Conservation (phyloP, 2,329 filamentous ascomycete genomes). For the Tolypocladium ovalisporum region DNA sequence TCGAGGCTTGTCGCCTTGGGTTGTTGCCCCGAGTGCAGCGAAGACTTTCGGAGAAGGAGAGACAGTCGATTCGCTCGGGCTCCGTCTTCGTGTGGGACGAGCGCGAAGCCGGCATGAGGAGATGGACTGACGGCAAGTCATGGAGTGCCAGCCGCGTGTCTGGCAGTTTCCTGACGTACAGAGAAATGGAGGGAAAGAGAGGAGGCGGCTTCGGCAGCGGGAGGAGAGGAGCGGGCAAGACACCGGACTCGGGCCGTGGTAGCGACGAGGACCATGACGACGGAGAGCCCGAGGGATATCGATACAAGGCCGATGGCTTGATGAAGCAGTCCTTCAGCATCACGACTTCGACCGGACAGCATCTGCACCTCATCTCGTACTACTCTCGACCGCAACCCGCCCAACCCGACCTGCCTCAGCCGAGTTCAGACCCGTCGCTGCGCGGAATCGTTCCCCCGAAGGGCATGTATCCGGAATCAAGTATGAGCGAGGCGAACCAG, state of each 20-base stretch:
- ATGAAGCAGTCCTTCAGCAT: constrained; percentile 99
- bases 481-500: constrained; percentile 72
- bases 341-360: constrained; percentile 77
- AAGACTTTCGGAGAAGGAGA: constrained; percentile 89
- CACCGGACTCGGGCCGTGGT: constrained; percentile 68
- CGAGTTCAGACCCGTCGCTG: constrained; percentile 68
- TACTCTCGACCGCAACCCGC: constrained; percentile 72
- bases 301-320: constrained; percentile 90
- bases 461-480: constrained; percentile 96
- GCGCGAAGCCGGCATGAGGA: constrained; percentile 91
- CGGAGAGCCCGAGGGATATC: constrained; percentile 78
- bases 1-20: constrained; percentile 88
- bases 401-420: constrained; percentile 64
- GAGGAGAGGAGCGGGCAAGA: constrained; percentile 56
- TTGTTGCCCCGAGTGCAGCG: constrained; percentile 85
- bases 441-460: constrained; percentile 78
- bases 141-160: constrained; percentile 98
- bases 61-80: constrained; percentile 88
- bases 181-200: constrained; percentile 98
- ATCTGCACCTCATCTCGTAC: constrained; percentile 96
- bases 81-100: constrained; percentile 99
- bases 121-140: constrained; percentile 98
- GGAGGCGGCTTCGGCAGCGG: constrained; percentile 61
- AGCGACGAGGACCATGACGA: constrained; percentile 82
- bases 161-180: constrained; percentile 92